Conservation (phyloP, 768 basidiomycete species). For the Strobilomyces echinocephalus region DNA sequence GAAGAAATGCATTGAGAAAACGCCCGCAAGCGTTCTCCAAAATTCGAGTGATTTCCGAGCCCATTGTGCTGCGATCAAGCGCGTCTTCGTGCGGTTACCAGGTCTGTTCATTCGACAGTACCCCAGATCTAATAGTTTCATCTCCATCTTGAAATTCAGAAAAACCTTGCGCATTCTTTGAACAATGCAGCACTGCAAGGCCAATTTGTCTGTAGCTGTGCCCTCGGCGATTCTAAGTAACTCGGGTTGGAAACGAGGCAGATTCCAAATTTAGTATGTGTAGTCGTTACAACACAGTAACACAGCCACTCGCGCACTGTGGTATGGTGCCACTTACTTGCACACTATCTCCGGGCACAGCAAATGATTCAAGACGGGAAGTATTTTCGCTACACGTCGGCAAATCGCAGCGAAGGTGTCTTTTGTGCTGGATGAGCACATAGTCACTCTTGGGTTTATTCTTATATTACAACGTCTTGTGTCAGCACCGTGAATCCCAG, state of each 20-base stretch:
- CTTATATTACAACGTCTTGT: too few relatives aligned
- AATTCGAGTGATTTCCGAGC: neutral
- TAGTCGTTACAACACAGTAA: neutral
- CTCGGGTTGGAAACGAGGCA: neutral
- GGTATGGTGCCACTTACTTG: too few relatives aligned
- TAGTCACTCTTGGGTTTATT: too few relatives aligned
- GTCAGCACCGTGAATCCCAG: neutral
- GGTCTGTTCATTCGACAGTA: too few relatives aligned
- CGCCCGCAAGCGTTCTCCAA: neutral
- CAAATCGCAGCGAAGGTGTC: too few relatives aligned
- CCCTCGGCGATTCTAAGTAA: neutral
- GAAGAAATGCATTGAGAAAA: neutral
- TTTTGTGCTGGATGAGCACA: too few relatives aligned
- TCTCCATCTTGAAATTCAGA: neutral
- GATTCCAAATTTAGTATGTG: slow-evolving; percentile 26
- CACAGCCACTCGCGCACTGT: neutral
- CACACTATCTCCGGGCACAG: neutral
- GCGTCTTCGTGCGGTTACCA: neutral
- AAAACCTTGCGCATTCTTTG: too few relatives aligned
- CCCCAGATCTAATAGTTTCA: neutral
- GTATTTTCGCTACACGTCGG: neutral
- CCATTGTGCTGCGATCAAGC: neutral
- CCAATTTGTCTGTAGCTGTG: neutral
- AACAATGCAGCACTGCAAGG: neutral
- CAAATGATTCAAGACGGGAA: neutral